phyloP scores from a whole-genome alignment of 129 eudicot species.

The Apium graveolens region DNA sequence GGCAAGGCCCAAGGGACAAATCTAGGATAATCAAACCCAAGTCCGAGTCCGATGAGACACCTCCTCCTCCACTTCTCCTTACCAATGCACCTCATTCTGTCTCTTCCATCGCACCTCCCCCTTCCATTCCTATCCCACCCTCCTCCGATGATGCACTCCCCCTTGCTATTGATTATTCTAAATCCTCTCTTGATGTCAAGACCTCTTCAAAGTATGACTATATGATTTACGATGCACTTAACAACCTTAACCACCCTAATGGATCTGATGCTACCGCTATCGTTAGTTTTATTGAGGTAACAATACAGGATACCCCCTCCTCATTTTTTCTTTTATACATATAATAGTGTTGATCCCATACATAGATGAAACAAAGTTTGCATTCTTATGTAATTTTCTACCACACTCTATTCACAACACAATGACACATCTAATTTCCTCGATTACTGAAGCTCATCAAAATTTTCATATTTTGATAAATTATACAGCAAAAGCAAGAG shows the following conservation, averaged over 20 bases:
- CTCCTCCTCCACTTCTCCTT: conserved; percentile 26
- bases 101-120: conserved; percentile 2
- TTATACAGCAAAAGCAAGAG: conserved; percentile 61
- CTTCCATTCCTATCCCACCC: neutral
- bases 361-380: neutral
- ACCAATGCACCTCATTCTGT: neutral
- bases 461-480: conserved; percentile 1
- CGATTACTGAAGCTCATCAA: conserved; percentile 6
- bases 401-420: too few species aligned
- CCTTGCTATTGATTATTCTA: conserved; percentile 48
- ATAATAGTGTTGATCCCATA: neutral
- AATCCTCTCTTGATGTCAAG: conserved; percentile 47
- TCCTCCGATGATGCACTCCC: conserved; percentile 26
- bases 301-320: neutral
- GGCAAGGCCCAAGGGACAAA: conserved; percentile 68
- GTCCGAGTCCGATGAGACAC: conserved; percentile 39
- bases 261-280: conserved; percentile 66
- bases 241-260: conserved; percentile 55
- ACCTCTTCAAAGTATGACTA: conserved; percentile 59
- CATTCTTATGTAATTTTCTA: neutral
- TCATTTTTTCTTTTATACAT: neutral
- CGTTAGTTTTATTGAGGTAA: conserved; percentile 66
- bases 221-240: conserved; percentile 73
- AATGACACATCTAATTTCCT: too few species aligned
- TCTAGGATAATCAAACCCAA: conserved; percentile 53